phyloP scores from a whole-genome alignment of 1,284 basidiomycete species.

The Serendipita sp. region DNA sequence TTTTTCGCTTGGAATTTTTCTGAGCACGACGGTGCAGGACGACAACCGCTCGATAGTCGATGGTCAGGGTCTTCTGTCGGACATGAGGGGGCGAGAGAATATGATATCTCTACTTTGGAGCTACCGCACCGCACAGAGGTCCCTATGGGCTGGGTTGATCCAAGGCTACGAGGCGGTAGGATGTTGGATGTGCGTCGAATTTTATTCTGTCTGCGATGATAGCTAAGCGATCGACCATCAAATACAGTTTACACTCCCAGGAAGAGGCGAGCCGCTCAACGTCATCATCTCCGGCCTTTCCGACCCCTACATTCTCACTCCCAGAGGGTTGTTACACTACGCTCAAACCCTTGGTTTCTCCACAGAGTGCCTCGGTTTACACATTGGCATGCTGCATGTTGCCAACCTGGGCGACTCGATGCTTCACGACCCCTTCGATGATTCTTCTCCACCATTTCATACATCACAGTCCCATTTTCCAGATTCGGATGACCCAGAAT shows the following conservation, averaged over 20 bases:
- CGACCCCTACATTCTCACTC: slow-evolving; percentile 30
- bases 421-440: background rate
- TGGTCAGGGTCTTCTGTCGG: no score
- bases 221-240: background rate
- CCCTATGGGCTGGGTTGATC: slow-evolving; percentile 42
- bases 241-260: slow-evolving; percentile 43
- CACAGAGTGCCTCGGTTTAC: slow-evolving; percentile 31
- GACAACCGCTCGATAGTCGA: no score
- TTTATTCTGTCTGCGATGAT: background rate
- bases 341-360: slow-evolving; percentile 53
- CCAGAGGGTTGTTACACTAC: slow-evolving; percentile 27
- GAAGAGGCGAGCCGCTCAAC: slow-evolving; percentile 31
- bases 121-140: no score
- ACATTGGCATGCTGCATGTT: slow-evolving; percentile 30
- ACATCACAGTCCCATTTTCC: no score
- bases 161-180: slow-evolving; percentile 49
- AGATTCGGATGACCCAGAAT: background rate
- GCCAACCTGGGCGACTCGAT: slow-evolving; percentile 30
- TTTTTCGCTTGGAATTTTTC: no score
- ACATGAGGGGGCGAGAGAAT: no score
- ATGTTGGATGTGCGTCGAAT: slow-evolving; percentile 47
- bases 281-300: slow-evolving; percentile 32
- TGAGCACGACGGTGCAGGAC: no score
- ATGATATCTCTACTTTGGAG: no score
- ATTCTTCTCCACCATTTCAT: background rate